Evolutionary conservation across 805 yeast genomes (phyloP).

Genomic region (Yarrowia yakushimensis): DNA sequence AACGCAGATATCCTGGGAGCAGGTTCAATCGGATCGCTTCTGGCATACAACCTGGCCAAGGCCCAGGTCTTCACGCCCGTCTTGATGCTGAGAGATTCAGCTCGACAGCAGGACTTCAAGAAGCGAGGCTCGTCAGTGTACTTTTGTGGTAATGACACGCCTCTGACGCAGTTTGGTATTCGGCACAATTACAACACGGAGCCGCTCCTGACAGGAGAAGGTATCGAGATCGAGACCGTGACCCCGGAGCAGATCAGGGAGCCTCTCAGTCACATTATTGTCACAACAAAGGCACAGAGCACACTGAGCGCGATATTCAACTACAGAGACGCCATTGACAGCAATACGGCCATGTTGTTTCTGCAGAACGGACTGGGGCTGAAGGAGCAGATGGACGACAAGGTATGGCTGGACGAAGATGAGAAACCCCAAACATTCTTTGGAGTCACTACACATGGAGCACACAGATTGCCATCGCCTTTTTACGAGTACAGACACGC

Average conservation of each 20-base stretch:
- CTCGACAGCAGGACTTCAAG: constrained; percentile 43
- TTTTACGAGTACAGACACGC: constrained; percentile 58
- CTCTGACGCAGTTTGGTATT: constrained; percentile 21
- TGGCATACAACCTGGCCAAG: constrained; percentile 47
- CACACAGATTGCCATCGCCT: constrained; percentile 46
- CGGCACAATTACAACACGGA: constrained; percentile 25
- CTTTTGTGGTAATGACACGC: constrained; percentile 30
- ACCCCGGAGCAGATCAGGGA: constrained; percentile 26
- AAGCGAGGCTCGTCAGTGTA: constrained; percentile 43
- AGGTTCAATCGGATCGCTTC: constrained; percentile 51
- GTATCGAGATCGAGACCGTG: constrained; percentile 28
- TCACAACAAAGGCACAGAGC: constrained; percentile 78
- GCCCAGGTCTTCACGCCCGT: constrained; percentile 42
- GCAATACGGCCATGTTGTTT: constrained; percentile 55
- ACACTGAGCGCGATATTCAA: constrained; percentile 61
- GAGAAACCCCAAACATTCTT: constrained; percentile 58
- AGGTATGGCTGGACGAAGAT: constrained; percentile 48
- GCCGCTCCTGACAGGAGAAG: constrained; percentile 25
- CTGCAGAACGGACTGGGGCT: constrained; percentile 89
- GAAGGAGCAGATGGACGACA: constrained; percentile 46
- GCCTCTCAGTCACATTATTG: constrained; percentile 55
- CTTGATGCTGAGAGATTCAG: constrained; percentile 44
- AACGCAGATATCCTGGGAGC: constrained; percentile 45
- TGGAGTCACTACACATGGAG: constrained; percentile 85
- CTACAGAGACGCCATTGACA: constrained; percentile 47